Percentiles rank a stretch among this genome's conserved stretches.
phyloP scores from a whole-genome alignment of 257 asterid species.

The Echium plantagineum region DNA sequence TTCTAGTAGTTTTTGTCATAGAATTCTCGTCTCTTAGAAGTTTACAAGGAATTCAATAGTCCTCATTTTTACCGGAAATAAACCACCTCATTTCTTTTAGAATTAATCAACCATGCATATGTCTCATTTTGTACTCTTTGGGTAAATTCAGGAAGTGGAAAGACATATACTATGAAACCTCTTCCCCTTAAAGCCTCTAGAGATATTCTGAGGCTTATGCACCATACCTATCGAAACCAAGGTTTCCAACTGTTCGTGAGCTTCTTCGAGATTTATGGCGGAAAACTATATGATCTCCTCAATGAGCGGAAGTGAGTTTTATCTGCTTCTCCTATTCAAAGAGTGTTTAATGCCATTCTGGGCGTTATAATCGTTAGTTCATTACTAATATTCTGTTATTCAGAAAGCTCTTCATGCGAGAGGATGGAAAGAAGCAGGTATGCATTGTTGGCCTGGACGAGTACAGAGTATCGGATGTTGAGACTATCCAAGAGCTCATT shows the following conservation, averaged over 20 bases:
- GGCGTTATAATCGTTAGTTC: not conserved
- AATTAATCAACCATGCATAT: not conserved
- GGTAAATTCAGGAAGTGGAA: slow-evolving; percentile 74
- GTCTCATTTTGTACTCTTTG: not conserved
- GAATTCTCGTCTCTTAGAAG: no score
- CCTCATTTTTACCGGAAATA: no score
- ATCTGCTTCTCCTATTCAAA: slow-evolving; percentile 2
- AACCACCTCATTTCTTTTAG: not conserved
- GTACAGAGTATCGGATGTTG: slow-evolving; percentile 12
- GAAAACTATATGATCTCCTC: slow-evolving; percentile 57
- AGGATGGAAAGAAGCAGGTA: slow-evolving; percentile 34
- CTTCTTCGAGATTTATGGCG: slow-evolving; percentile 73
- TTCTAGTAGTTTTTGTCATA: no score
- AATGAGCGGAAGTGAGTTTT: slow-evolving; percentile 71
- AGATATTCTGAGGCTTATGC: slow-evolving; percentile 89
- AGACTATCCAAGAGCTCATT: slow-evolving; percentile 43
- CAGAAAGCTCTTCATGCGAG: slow-evolving; percentile 93
- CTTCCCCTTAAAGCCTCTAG: slow-evolving; percentile 88
- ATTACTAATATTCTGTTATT: slow-evolving; percentile 11
- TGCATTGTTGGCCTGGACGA: slow-evolving; percentile 15
- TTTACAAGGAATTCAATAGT: no score
- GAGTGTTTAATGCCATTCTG: slow-evolving; percentile 2
- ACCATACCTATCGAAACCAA: slow-evolving; percentile 62
- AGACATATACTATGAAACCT: slow-evolving; percentile 96
- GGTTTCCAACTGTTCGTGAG: slow-evolving; percentile 56